These are phyloP conservation scores for Yarrowia divulgata DNA, from an alignment of 805 yeast species.

Conservation along the genomic window DNA sequence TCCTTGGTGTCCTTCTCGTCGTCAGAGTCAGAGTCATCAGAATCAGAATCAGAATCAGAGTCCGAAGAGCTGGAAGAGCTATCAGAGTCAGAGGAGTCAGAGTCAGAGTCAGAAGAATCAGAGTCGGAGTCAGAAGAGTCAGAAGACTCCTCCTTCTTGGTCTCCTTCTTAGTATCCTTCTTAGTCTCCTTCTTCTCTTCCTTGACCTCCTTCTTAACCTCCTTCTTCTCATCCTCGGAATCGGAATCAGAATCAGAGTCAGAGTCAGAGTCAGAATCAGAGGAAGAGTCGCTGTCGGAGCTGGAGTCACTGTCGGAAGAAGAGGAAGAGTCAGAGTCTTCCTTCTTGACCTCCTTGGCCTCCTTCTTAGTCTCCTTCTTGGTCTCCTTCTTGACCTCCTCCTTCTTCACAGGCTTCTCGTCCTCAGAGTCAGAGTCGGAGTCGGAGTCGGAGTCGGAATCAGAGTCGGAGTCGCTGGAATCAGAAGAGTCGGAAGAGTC, in stretches of 20 bases:
- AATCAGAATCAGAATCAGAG: conserved; percentile 13
- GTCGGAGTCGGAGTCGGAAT: conserved; percentile 24
- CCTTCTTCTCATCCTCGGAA: conserved; percentile 25
- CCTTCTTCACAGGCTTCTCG: conserved; percentile 22
- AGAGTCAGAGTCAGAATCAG: conserved; percentile 42
- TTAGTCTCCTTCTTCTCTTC: conserved; percentile 26
- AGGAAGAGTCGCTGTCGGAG: conserved; percentile 38
- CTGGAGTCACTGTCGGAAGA: conserved; percentile 42
- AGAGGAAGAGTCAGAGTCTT: conserved; percentile 16
- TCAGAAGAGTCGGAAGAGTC: conserved; percentile 7
- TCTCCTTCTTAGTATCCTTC: background rate
- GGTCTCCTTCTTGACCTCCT: background rate
- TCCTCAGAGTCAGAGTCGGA: conserved; percentile 31
- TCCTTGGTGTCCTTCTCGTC: conserved; percentile 28
- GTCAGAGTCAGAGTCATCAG: conserved; percentile 28
- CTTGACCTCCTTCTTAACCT: conserved; percentile 2
- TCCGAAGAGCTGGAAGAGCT: background rate
- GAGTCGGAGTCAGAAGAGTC: conserved; percentile 35
- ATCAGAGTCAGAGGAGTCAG: conserved; percentile 33
- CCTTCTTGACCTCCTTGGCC: conserved; percentile 5
- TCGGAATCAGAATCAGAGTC: conserved; percentile 43
- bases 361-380: conserved; percentile 15
- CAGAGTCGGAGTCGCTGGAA: conserved; percentile 23
- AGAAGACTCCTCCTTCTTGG: conserved; percentile 40
- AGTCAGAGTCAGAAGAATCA: conserved; percentile 27